These are phyloP conservation scores for Aspergillus carlsbadensis DNA, from an alignment of 495 filamentous ascomycete genomes.

Conservation along the genomic window DNA sequence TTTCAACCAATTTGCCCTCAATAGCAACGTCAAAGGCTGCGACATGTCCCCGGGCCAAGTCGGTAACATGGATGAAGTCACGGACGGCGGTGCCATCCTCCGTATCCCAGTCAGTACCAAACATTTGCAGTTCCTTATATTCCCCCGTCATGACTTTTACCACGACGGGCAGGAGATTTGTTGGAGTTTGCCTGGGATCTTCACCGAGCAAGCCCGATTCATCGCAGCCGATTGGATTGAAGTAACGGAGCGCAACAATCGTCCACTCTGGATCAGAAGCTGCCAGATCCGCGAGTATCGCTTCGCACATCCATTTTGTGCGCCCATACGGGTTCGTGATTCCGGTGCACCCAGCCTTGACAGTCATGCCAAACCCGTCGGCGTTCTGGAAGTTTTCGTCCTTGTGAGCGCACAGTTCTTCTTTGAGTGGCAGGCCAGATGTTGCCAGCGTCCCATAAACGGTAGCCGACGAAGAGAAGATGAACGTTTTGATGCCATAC, in stretches of 20 bases:
- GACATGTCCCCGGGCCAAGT: slow-evolving; percentile 66
- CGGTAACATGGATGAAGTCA: slow-evolving; percentile 62
- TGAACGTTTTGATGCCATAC: slow-evolving; percentile 62
- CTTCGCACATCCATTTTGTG: slow-evolving; percentile 66
- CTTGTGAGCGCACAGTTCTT: slow-evolving; percentile 61
- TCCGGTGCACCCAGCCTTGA: slow-evolving; percentile 47
- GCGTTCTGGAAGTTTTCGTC: slow-evolving; percentile 34
- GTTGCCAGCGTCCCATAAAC: slow-evolving; percentile 61
- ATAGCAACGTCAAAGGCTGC: slow-evolving; percentile 49
- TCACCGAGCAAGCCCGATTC: slow-evolving; percentile 64
- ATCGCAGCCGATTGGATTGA: slow-evolving; percentile 68
- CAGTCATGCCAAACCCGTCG: slow-evolving; percentile 27
- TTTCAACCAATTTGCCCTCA: slow-evolving; percentile 36
- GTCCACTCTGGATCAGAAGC: slow-evolving; percentile 58
- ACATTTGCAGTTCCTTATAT: slow-evolving; percentile 54
- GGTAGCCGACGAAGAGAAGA: slow-evolving; percentile 66
- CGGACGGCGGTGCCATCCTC: slow-evolving; percentile 60
- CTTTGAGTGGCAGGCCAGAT: slow-evolving; percentile 51
- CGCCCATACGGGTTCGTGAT: slow-evolving; percentile 66
- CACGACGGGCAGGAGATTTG: slow-evolving; percentile 63
- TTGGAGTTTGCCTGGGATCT: slow-evolving; percentile 59
- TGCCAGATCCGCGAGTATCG: slow-evolving; percentile 62
- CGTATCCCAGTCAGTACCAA: slow-evolving; percentile 64
- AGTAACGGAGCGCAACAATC: slow-evolving; percentile 63
- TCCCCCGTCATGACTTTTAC: slow-evolving; percentile 58